These are phyloP conservation scores for Xylariales sp. DNA, from an alignment of 2,329 filamentous ascomycete genomes.

Conservation along the genomic window DNA sequence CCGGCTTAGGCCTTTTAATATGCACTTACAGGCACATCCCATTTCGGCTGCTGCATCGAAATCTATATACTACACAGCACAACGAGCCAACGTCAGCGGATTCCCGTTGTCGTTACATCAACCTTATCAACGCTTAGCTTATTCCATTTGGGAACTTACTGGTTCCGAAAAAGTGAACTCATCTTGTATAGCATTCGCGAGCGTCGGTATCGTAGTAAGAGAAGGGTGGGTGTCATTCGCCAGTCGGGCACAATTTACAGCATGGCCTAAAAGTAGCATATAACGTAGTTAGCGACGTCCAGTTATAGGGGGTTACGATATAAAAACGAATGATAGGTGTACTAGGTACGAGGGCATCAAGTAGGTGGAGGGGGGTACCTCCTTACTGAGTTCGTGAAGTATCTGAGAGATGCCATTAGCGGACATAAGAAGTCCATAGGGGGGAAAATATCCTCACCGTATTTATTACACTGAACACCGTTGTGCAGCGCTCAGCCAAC, in stretches of 20 bases:
- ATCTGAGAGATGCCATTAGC: slow-evolving; percentile 19
- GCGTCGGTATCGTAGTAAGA: not conserved
- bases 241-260: not conserved
- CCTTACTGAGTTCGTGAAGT: slow-evolving; percentile 34
- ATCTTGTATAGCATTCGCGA: too few relatives aligned
- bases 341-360: not conserved
- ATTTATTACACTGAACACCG: not conserved
- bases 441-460: slow-evolving; percentile 7
- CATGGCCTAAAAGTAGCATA: not conserved
- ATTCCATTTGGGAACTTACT: slow-evolving; percentile 14
- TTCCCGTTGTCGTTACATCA: not conserved
- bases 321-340: not conserved
- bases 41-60: slow-evolving; percentile 23
- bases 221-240: not conserved
- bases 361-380: too few relatives aligned
- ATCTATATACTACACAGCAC: slow-evolving; percentile 22
- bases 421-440: not conserved
- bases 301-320: not conserved
- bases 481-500: slow-evolving; percentile 25
- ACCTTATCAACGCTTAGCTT: not conserved
- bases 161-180: not conserved
- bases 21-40: slow-evolving; percentile 29
- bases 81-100: not conserved
- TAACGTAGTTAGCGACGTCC: not conserved
- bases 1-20: not conserved